Base-by-base conservation (phyloP, 1,139 yeast genomes). In the Taiozyma onychis region DNA sequence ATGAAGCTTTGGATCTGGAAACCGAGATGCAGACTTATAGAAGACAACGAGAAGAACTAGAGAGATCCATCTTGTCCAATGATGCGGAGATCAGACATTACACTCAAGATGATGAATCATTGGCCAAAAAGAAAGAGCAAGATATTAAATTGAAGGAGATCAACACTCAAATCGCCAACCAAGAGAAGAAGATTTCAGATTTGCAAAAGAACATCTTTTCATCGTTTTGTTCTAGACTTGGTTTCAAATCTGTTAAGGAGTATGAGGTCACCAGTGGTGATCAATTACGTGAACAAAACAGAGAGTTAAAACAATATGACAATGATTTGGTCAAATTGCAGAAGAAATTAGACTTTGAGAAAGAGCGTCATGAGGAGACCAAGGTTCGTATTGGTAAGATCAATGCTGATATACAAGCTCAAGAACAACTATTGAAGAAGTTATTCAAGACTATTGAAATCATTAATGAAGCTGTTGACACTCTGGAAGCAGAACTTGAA, bases 221-320 rank as follows among this genome's bases (percentile, higher is more conserved):
- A 1, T 74, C 66, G 0, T 85, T 89, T 60, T 84, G 90, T 53
- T 52, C 64, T 1, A 72, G 69, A 49, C 69, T 83, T 52, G 80
- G 80, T 0, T 80, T 87, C 59, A 58, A 60, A 8, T 70, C 74
- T 55, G 80, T 88, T 44, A 73, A 75, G 48, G 89, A 83, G 44
- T 88, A 85, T 62, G 96, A 88, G 64, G 72, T 70, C 44, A 71
- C 78, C 27, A 88, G 85, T 52, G 91, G 93, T 11, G 72, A 81
- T 3, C 69, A 80, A 13, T 63, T 80, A 52, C 77, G 89, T 61
- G 74, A 76, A 43, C 77, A 83, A 51, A 76, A 86, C 1, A 82
- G 80, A 57, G 90, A 86, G 63, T 73, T 85, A 49, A 73, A 86
- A 3, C 82, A 81, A 57, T 80, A 77, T 55, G 70, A 77, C 34